These are phyloP conservation scores for Coemansia aciculifera DNA, from an alignment of 192 early-diverging fungal species.

Conservation along the genomic window DNA sequence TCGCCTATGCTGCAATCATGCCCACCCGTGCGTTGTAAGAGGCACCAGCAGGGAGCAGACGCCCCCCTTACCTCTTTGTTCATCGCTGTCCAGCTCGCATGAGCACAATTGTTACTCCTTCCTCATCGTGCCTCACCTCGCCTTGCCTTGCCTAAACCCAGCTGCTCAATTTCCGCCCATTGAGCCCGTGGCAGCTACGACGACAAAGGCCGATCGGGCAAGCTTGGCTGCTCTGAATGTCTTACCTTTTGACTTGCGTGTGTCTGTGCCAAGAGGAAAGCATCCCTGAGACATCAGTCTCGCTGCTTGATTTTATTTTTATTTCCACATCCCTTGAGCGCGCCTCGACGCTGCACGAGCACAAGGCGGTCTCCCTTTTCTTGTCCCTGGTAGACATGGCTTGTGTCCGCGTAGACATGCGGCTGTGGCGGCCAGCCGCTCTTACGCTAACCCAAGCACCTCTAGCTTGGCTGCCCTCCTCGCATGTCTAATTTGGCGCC, in stretches of 20 bases:
- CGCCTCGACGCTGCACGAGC: not conserved
- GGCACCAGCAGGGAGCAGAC: not conserved
- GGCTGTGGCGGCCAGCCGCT: not conserved
- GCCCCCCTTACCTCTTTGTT: not conserved
- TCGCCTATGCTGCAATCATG: not conserved
- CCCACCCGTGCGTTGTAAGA: not conserved
- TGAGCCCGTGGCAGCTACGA: not conserved
- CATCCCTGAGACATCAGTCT: not conserved
- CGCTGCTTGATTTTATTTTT: not conserved
- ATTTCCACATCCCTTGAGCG: not conserved
- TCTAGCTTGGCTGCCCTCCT: not conserved
- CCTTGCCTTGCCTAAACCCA: slow-evolving; percentile 1
- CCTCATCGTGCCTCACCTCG: not conserved
- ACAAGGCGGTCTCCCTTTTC: not conserved
- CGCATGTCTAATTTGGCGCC: not conserved
- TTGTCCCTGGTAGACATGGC: slow-evolving; percentile 3
- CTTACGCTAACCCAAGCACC: not conserved
- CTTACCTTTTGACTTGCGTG: not conserved
- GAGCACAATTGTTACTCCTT: not conserved
- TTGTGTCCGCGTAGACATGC: not conserved
- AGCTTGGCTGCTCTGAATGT: not conserved
- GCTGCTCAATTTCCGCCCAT: not conserved
- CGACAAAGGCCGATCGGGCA: not conserved
- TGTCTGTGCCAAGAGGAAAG: not conserved
- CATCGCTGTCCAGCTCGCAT: slow-evolving; percentile 2